phyloP scores from a whole-genome alignment of 75 land plant genomes.

The Selaginella tamariscina region DNA sequence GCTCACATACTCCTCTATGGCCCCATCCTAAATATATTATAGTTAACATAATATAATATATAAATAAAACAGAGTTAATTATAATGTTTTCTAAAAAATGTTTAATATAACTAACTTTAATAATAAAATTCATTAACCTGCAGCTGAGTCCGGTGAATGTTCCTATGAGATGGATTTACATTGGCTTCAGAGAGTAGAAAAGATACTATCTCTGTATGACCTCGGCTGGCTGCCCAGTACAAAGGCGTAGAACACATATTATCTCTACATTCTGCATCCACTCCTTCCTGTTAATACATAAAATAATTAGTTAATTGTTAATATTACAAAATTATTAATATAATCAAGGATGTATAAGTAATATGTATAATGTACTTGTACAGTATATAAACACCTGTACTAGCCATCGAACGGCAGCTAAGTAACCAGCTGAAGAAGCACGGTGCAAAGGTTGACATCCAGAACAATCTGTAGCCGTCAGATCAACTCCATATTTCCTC shows the following conservation, averaged over 20 bases:
- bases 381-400: constrained; percentile 19
- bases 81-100: not conserved
- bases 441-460: constrained; percentile 34
- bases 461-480: constrained; percentile 23
- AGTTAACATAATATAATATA: not conserved
- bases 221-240: constrained; percentile 40
- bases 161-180: constrained; percentile 26
- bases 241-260: constrained; percentile 30
- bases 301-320: not conserved
- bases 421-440: constrained; percentile 27
- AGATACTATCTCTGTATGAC: constrained; percentile 25
- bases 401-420: constrained; percentile 27
- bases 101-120: constrained; percentile 1
- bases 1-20: constrained; percentile 20
- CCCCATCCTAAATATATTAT: constrained; percentile 5
- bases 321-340: too few relatives aligned
- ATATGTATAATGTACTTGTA: not conserved
- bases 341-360: not conserved
- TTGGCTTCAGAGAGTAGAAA: constrained; percentile 25
- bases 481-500: constrained; percentile 20
- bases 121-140: constrained; percentile 34
- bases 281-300: constrained; percentile 24
- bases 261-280: constrained; percentile 33
- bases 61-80: not conserved
- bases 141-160: constrained; percentile 25